phyloP scores from a whole-genome alignment of 257 asterid genomes.

The Solanum chiquidenum region DNA sequence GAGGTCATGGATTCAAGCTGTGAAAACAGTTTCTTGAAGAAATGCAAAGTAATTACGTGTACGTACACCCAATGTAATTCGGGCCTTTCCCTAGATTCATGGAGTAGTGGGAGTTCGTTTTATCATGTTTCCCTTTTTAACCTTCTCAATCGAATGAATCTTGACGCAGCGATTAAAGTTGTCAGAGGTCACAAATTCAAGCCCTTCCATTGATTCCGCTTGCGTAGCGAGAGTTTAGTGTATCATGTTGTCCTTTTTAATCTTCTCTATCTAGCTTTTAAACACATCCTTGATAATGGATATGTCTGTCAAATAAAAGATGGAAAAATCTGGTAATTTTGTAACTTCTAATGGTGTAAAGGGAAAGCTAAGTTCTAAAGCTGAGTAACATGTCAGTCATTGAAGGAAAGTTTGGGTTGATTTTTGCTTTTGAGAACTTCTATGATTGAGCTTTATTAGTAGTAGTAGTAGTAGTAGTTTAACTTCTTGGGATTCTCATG shows the following conservation, averaged over 20 bases:
- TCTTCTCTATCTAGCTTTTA: not conserved
- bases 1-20: not conserved
- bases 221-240: not conserved
- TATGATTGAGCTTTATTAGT: slow-evolving; percentile 9
- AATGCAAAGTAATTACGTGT: not conserved
- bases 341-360: not conserved
- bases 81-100: not conserved
- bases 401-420: not conserved
- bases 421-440: slow-evolving; percentile 26
- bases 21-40: not conserved
- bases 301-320: not conserved
- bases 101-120: not conserved
- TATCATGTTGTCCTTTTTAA: not conserved
- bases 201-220: not conserved
- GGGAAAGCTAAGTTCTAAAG: not conserved
- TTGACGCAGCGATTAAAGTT: not conserved
- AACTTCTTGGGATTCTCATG: slow-evolving; percentile 30
- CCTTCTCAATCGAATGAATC: not conserved
- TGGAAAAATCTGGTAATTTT: not conserved
- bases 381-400: slow-evolving; percentile 2
- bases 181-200: not conserved
- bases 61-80: not conserved
- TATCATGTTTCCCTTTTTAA: not conserved
- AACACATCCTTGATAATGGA: not conserved
- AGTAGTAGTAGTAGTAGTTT: not conserved